Evolutionary conservation across 305 asterid genomes (phyloP), one percentile per base, ranked within the genome.

Genomic region (Fraxinus angustifolia): DNA sequence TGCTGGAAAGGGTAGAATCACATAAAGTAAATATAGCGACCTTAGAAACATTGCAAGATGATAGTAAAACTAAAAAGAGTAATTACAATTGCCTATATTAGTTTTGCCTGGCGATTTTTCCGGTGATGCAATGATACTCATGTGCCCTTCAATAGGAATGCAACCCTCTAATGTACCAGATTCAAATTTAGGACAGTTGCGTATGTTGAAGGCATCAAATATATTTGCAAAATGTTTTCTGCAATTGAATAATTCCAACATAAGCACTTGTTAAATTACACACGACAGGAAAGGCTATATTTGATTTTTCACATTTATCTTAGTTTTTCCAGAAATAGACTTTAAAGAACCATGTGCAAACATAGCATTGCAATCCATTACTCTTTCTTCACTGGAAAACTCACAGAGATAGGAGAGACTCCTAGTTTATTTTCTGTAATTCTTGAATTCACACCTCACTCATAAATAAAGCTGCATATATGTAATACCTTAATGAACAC

Each of bases 371-470:
- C 78, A 78, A 78, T 60, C 73, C 79, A 62, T 75, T 82, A 83
- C 71, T 80, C 68, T 77, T 82, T 74, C 82, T 85, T 84, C 75
- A 80, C 67, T 68, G 70, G 68, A 84, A 80, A 85, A 80, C 90
- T 84, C 85, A 77, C 80, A 72, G 80, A 68, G 81, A 81, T 86
- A 82, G 90, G 89, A 86, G 85, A 77, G 79, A 81, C 86, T 83
- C 84, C 82, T 82, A 75, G 53, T 81, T 88, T 84, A 84, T 85
- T 85, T 87, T 79, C 23, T 76, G 79, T 67, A 31, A 62, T 78
- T 78, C 71, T 62, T 40, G 42, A 77, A 76, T 73, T 82, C 85
- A 83, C 84, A 83, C 87, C 70, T 80, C 65, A 70, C 81, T 81
- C 76, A 71, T 75, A 30, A 56, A 79, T 73, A 68, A 77, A 73